Conservation (phyloP, 2,329 filamentous ascomycete genomes). For the Colletotrichum sp. region DNA sequence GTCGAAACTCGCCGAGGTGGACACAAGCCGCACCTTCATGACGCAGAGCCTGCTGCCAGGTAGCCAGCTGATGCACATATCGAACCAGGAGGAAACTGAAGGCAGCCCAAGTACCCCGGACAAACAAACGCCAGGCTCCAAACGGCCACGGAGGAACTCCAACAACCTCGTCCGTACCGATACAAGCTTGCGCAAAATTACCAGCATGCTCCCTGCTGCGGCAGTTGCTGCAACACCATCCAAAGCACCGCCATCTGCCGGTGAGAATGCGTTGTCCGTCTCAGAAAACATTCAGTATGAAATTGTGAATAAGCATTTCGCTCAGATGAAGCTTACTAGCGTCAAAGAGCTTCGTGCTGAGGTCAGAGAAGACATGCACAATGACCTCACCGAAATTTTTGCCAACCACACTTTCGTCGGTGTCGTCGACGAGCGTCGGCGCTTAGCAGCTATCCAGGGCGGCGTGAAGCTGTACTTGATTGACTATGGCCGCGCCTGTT, state of each 20-base stretch:
- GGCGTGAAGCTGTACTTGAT: constrained; percentile 91
- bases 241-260: neutral
- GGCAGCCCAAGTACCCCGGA: constrained; percentile 28
- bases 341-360: constrained; percentile 82
- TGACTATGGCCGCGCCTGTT: constrained; percentile 87
- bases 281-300: constrained; percentile 72
- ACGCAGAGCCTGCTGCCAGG: constrained; percentile 89
- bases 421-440: constrained; percentile 83
- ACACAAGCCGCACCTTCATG: constrained; percentile 92
- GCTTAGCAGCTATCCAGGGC: constrained; percentile 90
- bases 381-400: constrained; percentile 85
- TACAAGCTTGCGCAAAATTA: constrained; percentile 89
- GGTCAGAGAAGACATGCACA: constrained; percentile 83
- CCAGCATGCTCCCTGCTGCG: constrained; percentile 83
- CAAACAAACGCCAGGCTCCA: constrained; percentile 39
- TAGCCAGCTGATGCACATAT: constrained; percentile 41
- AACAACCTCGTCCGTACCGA: constrained; percentile 93
- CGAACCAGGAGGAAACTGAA: constrained; percentile 27
- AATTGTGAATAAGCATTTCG: constrained; percentile 69
- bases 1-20: constrained; percentile 80
- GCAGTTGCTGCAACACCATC: constrained; percentile 29
- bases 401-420: constrained; percentile 91
- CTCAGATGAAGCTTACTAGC: constrained; percentile 78
- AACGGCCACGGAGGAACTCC: constrained; percentile 44
- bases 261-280: constrained; percentile 39